Base-by-base conservation (phyloP, 2,329 filamentous ascomycete genomes). In the Pseudogymnoascus sp. region DNA sequence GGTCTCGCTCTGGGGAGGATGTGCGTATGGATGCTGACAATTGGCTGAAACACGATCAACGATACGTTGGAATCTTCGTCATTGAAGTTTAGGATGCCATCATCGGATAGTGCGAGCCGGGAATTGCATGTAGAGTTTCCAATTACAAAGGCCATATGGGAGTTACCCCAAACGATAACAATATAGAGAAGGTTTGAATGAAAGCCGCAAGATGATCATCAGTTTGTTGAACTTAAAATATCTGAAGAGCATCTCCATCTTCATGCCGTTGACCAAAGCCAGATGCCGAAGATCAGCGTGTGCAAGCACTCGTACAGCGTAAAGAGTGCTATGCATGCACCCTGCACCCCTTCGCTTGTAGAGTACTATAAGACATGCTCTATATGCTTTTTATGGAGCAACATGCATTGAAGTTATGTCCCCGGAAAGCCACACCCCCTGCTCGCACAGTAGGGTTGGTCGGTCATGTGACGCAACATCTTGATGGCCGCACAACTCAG, bases 381-480 rank as follows among this genome's bases (percentile, higher is more conserved):
- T 54, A 20, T 54, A 28, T 54, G 33, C 47, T 54, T 54, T 54
- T 54, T 54, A 54, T 54, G 47, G 47, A 54, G 47, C 47, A 54
- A 54, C 47, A 54, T n/a, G 33, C 47, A 35, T 54, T 54, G 28
- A 33, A 20, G 33, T 12, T 16, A 18, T 33, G 47, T 33, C 28
- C n/a, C 47, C 5, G 18, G 6, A 28, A 54, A 54, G 47, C 28
- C 2, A 33, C 25, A 30, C 43, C 43, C 43, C 43, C 25, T 54
- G 43, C 12, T 25, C 20, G 41, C 41, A 47, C 25, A 18, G 43
- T 33, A 54, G 43, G 43, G 43, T 25, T 25, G 25, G 28, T 9
- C 30, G 47, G 47, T 54, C 47, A 54, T 54, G 47, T 54, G 47
- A 54, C 43, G 7, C 43, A 18, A 12, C 43, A 30, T 12, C 25